Conservation (phyloP, 331 rosid species). For the Erythrophleum ivorense region DNA sequence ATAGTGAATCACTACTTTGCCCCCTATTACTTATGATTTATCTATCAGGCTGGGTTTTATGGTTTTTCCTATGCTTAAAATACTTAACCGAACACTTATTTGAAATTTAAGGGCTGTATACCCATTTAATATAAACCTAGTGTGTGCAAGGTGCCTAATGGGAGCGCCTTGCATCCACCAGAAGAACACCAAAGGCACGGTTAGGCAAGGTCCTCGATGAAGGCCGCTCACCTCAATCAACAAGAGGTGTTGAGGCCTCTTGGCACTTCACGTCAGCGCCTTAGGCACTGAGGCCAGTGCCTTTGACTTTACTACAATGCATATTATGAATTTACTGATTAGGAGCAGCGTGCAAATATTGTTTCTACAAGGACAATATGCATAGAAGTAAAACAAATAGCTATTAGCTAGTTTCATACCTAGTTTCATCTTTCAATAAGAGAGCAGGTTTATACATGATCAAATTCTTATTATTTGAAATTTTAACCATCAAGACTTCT, state of each 20-base stretch:
- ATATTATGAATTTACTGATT: constrained; percentile 16
- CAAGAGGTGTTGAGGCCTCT: background rate
- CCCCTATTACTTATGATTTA: background rate
- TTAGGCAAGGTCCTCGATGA: background rate
- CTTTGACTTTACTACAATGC: background rate
- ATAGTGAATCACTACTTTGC: background rate
- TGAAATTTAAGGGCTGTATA: background rate
- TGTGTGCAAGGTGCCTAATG: background rate
- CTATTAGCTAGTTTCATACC: background rate
- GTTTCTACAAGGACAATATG: constrained; percentile 3
- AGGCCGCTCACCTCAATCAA: background rate
- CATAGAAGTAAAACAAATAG: background rate
- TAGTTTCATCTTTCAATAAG: background rate
- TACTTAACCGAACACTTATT: background rate
- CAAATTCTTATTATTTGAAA: background rate
- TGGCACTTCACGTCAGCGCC: background rate
- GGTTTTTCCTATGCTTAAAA: background rate
- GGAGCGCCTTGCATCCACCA: background rate
- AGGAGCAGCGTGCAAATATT: background rate
- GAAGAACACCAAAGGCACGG: background rate
- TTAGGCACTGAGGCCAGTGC: background rate
- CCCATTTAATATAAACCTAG: background rate
- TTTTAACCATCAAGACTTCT: background rate
- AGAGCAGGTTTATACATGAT: constrained; percentile 6
- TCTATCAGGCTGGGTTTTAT: background rate